Evolutionary conservation across 768 basidiomycete species (phyloP), one percentile per base, ranked within the genome.

Genomic region (Pulveroboletus frians): DNA sequence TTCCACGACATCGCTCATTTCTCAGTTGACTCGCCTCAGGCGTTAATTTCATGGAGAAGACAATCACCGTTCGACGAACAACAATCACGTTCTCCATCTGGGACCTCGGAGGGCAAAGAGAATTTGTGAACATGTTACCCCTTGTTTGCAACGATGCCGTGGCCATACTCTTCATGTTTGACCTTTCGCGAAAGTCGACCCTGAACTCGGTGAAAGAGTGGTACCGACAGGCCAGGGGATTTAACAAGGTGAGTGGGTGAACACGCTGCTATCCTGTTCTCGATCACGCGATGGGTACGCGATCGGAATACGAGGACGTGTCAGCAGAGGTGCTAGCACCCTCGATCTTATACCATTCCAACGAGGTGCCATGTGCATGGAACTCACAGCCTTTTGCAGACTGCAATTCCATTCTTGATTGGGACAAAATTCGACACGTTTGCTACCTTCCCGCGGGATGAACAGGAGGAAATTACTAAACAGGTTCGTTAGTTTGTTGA

Each of bases 21-120:
- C 52, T 61, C 51, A 65, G 39, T 37, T 18, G 15, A 6, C 40
- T 42, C 30, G 11, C 14, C 1, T 14, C 56, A 78, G 91, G 95
- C 76, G 93, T 97, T 74, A 97, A 97, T 72, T 98, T 98, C 71
- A 98, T 98, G 96, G 95, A 99, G 76, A 99, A 99, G 78, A 96
- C 95, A 14, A 97, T 99, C 62, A 88, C 90, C 48, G 95, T 99
- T 58, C 85, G 96, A 59, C 86, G 94, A 69, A 98, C 96, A 50
- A 96, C 95, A 48, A 98, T 99, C 70, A 97, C 95, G 3, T 98
- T 99, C 74, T 97, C 94, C 56, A 96, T 98, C 70, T 99, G 96
- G 94, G 93, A 96, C 76, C 74, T 96, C 49, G 93, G 93, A 56
- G 93, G 92, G 41, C 95, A 99, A 68, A 80, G 95, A 46, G 96